These are phyloP conservation scores for Cadophora luteo-olivacea DNA, from an alignment of 2,329 filamentous ascomycete species.

Conservation along the genomic window DNA sequence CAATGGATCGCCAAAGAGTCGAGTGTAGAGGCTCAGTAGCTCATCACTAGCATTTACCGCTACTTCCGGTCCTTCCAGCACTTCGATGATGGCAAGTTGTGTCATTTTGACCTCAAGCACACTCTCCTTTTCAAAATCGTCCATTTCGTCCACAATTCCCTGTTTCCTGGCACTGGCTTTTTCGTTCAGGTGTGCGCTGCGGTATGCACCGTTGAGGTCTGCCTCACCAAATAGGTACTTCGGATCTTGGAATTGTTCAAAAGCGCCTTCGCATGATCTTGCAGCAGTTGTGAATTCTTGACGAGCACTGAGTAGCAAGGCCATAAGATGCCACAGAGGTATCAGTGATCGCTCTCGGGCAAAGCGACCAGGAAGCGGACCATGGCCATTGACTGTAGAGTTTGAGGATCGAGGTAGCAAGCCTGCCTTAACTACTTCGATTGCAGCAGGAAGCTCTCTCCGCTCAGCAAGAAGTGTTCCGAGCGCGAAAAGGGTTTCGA, in stretches of 20 bases:
- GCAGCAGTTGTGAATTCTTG: constrained; percentile 84
- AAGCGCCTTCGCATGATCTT: constrained; percentile 85
- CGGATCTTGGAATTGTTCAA: constrained; percentile 85
- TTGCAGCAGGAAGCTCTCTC: constrained; percentile 78
- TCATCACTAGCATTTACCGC: constrained; percentile 91
- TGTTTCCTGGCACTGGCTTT: constrained; percentile 41
- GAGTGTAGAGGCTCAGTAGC: constrained; percentile 79
- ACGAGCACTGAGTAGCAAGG: constrained; percentile 82
- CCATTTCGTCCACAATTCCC: constrained; percentile 79
- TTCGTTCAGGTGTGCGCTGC: constrained; percentile 71
- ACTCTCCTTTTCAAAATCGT: constrained; percentile 81
- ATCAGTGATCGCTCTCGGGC: constrained; percentile 68
- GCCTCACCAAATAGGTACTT: constrained; percentile 71
- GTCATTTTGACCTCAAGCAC: constrained; percentile 97
- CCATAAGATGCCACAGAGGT: constrained; percentile 89
- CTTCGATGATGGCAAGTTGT: constrained; percentile 82
- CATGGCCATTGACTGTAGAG: constrained; percentile 36
- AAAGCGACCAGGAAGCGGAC: constrained; percentile 49
- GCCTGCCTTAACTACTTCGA: constrained; percentile 81
- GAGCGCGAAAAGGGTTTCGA: constrained; percentile 81
- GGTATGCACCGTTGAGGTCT: constrained; percentile 56
- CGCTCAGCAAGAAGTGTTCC: constrained; percentile 88
- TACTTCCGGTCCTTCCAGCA: constrained; percentile 80
- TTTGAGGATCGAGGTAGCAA: constrained; percentile 63
- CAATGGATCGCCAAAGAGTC: constrained; percentile 74